Percentiles rank a stretch among this genome's conserved stretches.
These are phyloP conservation scores for Populus tremula DNA, from an alignment of 345 rosid genomes.

Conservation along the genomic window DNA sequence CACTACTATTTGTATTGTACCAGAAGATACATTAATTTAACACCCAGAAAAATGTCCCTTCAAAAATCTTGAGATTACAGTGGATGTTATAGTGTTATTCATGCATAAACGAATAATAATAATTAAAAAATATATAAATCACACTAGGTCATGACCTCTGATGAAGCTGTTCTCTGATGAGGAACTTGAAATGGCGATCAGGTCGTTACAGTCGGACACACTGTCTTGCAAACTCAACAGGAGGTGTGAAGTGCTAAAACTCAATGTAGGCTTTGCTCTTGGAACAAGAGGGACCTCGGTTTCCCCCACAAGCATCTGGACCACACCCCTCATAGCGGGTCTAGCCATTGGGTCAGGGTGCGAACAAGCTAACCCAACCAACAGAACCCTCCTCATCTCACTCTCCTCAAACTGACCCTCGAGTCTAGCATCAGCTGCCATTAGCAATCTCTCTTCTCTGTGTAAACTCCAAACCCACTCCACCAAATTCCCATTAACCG, in stretches of 20 bases:
- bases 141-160: conserved; percentile 30
- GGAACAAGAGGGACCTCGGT: conserved; percentile 84
- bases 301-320: conserved; percentile 88
- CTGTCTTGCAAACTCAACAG: conserved; percentile 81
- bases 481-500: conserved; percentile 63
- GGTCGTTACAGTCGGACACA: conserved; percentile 76
- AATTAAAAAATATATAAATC: not conserved
- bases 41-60: conserved; percentile 3
- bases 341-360: conserved; percentile 84
- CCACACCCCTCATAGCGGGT: conserved; percentile 81
- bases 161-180: conserved; percentile 55
- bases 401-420: conserved; percentile 51
- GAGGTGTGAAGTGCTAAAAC: conserved; percentile 78
- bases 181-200: conserved; percentile 51
- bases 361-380: conserved; percentile 89
- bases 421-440: conserved; percentile 71
- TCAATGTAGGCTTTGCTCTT: conserved; percentile 73
- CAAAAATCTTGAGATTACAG: conserved; percentile 17
- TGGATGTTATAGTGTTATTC: conserved; percentile 29
- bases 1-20: not conserved
- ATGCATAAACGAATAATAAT: conserved; percentile 34
- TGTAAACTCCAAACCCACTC: conserved; percentile 97
- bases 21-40: not conserved
- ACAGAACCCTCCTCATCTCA: conserved; percentile 62
- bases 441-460: conserved; percentile 64